Conservation (phyloP, 2,329 filamentous ascomycete species). For the Trichoderma endophyticum region DNA sequence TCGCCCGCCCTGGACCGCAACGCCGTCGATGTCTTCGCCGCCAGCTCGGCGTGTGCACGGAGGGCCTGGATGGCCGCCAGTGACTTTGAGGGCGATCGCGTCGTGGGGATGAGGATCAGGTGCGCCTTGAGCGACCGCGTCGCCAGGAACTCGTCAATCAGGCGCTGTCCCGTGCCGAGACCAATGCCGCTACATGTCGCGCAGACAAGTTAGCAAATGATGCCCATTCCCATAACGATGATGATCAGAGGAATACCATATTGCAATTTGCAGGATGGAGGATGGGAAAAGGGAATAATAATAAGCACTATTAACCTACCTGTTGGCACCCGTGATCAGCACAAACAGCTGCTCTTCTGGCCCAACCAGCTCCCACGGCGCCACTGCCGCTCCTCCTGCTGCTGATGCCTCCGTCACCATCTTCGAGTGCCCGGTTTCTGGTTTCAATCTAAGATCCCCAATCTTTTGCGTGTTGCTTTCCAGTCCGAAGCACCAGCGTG, state of each 20-base stretch:
- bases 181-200: conserved; percentile 69
- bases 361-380: conserved; percentile 38
- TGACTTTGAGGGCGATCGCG: conserved; percentile 71
- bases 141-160: conserved; percentile 85
- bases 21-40: conserved; percentile 36
- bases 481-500: not conserved
- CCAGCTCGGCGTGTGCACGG: conserved; percentile 54
- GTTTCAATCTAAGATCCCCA: not conserved
- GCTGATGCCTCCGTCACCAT: conserved; percentile 13
- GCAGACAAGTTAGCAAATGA: not conserved
- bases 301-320: conserved; percentile 48
- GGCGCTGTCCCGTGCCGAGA: conserved; percentile 74
- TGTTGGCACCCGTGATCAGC: conserved; percentile 82
- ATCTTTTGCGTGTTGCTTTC: not conserved
- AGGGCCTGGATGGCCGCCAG: conserved; percentile 65
- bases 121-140: conserved; percentile 63
- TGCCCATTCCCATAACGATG: not conserved
- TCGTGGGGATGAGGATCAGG: conserved; percentile 79
- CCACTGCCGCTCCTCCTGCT: conserved; percentile 14
- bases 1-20: conserved; percentile 39
- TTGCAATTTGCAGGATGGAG: not conserved
- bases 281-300: not conserved
- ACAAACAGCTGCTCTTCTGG: conserved; percentile 55
- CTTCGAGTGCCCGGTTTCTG: not conserved
- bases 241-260: not conserved